A percentile compares a stretch with the other conserved stretches of the same genome.
Conservation (phyloP, 768 basidiomycete genomes). For the Termitomyces sp. region DNA sequence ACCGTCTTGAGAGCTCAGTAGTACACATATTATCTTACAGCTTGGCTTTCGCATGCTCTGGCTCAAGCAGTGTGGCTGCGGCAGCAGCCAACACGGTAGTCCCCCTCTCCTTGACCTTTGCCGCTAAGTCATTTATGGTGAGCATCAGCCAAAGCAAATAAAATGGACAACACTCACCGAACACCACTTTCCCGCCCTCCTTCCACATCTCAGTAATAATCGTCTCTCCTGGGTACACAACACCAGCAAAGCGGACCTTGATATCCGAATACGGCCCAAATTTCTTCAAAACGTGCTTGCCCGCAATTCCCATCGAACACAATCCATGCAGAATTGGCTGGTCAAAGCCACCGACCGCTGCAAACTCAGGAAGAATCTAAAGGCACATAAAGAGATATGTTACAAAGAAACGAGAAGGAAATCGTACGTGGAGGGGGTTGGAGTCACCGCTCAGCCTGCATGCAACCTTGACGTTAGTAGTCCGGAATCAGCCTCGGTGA, state of each 20-base stretch:
- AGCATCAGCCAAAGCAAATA: not conserved
- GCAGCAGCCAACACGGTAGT: conserved; percentile 72
- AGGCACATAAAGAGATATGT: not conserved
- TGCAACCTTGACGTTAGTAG: conserved; percentile 23
- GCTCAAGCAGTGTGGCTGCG: conserved; percentile 64
- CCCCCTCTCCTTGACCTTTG: conserved; percentile 86
- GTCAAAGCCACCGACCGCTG: conserved; percentile 92
- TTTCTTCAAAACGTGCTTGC: conserved; percentile 86
- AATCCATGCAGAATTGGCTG: conserved; percentile 87
- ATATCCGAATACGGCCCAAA: conserved; percentile 89
- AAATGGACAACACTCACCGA: conserved; percentile 57
- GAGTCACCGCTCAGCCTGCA: conserved; percentile 82
- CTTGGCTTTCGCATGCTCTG: conserved; percentile 53
- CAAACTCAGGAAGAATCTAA: conserved; percentile 90
- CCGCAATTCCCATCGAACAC: conserved; percentile 90
- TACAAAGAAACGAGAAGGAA: not conserved
- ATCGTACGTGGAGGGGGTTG: conserved; percentile 84
- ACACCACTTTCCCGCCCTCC: conserved; percentile 86
- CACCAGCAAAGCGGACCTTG: conserved; percentile 92
- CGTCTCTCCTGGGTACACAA: conserved; percentile 95
- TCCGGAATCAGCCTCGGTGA: not conserved
- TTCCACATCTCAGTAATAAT: conserved; percentile 99
- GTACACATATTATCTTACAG: conserved; percentile 35
- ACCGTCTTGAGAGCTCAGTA: not conserved
- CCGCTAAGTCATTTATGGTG: conserved; percentile 40